Evolutionary conservation across 352 stramenopile genomes (phyloP).

Genomic region (Globisporangium abappressorium): DNA sequence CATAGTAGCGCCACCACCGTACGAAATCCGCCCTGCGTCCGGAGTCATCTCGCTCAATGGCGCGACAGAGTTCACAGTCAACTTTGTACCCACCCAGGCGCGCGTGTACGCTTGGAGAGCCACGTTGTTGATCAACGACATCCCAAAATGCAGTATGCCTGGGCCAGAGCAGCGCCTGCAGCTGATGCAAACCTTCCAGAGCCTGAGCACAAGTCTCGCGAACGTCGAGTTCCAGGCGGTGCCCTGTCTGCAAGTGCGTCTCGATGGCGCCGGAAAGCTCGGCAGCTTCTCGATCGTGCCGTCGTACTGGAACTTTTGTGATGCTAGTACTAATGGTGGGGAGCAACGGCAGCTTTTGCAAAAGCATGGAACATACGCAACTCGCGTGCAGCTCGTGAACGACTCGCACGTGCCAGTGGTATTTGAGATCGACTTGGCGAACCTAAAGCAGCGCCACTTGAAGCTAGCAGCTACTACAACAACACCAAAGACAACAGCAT

Average conservation of each 20-base stretch:
- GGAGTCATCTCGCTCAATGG: conserved; percentile 45
- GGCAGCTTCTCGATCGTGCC: conserved; percentile 16
- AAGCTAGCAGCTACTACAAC: background rate
- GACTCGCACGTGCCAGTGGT: conserved; percentile 26
- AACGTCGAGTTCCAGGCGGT: conserved; percentile 12
- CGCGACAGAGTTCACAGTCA: conserved; percentile 37
- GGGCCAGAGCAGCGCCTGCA: conserved; percentile 36
- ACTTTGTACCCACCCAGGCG: conserved; percentile 36
- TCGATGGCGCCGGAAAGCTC: conserved; percentile 14
- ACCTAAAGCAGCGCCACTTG: conserved; percentile 8
- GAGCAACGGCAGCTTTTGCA: conserved; percentile 2
- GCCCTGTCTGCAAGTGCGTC: conserved; percentile 3
- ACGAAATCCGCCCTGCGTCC: conserved; percentile 30
- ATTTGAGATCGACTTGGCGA: conserved; percentile 18
- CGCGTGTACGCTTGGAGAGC: conserved; percentile 27
- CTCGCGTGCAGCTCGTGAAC: conserved; percentile 25
- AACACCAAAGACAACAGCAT: background rate
- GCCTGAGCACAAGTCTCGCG: conserved; percentile 5
- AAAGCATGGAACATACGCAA: conserved; percentile 11
- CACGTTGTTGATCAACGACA: conserved; percentile 40
- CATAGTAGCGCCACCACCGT: conserved; percentile 24
- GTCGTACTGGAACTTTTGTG: conserved; percentile 14
- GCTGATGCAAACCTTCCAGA: conserved; percentile 32
- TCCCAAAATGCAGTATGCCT: conserved; percentile 55
- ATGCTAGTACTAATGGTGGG: background rate